Base-by-base conservation (phyloP, 768 basidiomycete genomes). In the Ephemerocybe angulata region DNA sequence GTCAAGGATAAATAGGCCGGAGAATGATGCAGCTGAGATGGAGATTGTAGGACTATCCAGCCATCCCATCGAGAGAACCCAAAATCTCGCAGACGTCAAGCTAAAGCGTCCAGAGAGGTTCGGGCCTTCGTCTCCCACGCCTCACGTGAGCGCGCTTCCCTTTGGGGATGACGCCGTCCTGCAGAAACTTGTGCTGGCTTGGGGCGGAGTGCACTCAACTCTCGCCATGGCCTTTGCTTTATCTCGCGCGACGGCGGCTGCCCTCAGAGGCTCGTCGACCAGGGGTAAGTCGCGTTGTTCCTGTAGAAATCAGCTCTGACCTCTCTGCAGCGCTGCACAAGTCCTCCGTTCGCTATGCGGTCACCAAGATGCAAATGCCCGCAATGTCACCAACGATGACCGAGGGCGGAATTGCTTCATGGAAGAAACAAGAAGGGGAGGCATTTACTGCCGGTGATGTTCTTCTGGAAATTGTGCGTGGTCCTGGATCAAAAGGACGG, bases 351-450 rank as follows among this genome's bases (percentile, higher is more conserved):
- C 57, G 63, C 30, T 42, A 53, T 31, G 60, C 55, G n/a, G 51
- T 61, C 27, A 53, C 56, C 28, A 15, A 52, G 35, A 50, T 61
- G 41, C 43, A 50, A 25, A 96, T 98, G 93, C 95, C 95, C 2
- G 95, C 95, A 58, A 96, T 98, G 94, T 94, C 90, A 2, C 94
- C 93, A n/a, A 97, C 93, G 8, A 94, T 98, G 90, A 93, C 90
- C 0, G 94, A 97, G 72, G 94, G 94, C 44, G 93, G 89, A 3
- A 90, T 98, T 60, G 76, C 92, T 1, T 79, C 78, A 3, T 98
- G 96, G 94, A 98, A 97, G 76, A 88, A 87, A 73, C 78, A 80
- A 59, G 88, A 89, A 62, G 93, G 93, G 17, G 91, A 93, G 57
- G 64, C 83, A 1, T 96, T 93, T 64, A 59, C 74, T 4, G 77